Evolutionary conservation across 495 filamentous ascomycete genomes (phyloP).

Genomic region (Talaromyces proteolyticus): DNA sequence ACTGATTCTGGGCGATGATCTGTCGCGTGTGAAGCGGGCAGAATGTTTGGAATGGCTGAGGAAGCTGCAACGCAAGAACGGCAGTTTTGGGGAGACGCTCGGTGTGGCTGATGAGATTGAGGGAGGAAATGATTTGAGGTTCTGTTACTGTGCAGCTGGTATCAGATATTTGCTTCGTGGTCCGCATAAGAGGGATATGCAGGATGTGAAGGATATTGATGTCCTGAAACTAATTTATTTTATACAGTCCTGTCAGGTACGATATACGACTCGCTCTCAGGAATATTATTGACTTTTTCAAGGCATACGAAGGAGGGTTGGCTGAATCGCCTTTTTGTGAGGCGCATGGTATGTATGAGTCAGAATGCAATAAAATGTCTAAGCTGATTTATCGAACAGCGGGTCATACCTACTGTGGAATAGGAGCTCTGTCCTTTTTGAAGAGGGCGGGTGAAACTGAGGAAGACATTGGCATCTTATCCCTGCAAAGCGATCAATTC

Average conservation of each 20-base stretch:
- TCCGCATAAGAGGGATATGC: conserved; percentile 40
- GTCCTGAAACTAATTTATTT: conserved; percentile 62
- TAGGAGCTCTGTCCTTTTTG: conserved; percentile 68
- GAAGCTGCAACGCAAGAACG: conserved; percentile 72
- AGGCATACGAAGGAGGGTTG: conserved; percentile 92
- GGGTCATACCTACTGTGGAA: conserved; percentile 82
- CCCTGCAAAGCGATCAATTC: conserved; percentile 26
- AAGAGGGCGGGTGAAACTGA: conserved; percentile 28
- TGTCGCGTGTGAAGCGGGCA: conserved; percentile 58
- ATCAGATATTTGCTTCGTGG: conserved; percentile 80
- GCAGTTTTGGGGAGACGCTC: conserved; percentile 85
- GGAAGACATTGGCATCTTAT: conserved; percentile 17
- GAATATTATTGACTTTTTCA: background rate
- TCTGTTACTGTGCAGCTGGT: conserved; percentile 74
- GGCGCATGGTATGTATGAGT: conserved; percentile 65
- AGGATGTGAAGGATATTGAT: conserved; percentile 66
- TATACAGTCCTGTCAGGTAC: conserved; percentile 64
- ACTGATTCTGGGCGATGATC: conserved; percentile 67
- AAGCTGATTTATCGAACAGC: conserved; percentile 41
- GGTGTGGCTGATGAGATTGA: conserved; percentile 54
- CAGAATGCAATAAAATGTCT: conserved; percentile 5
- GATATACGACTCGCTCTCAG: conserved; percentile 7
- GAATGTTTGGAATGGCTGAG: conserved; percentile 69
- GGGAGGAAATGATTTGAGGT: conserved; percentile 78
- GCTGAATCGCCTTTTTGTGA: conserved; percentile 76